Evolutionary conservation across 106 monocot species (phyloP).

Genomic region (Platanthera guangdongensis): DNA sequence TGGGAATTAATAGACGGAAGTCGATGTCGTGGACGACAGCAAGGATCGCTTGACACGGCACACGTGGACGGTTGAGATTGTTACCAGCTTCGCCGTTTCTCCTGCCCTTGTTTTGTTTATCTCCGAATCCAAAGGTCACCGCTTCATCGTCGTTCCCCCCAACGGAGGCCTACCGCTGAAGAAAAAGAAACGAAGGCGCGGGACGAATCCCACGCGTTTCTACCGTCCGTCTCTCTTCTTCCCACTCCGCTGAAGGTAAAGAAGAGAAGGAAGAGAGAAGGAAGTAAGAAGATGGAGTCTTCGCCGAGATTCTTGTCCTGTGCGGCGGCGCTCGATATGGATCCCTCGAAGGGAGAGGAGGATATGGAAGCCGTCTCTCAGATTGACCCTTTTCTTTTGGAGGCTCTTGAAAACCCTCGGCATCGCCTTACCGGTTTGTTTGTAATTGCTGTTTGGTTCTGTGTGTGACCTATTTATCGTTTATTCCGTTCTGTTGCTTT

Average conservation of each 20-base stretch:
- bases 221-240: not conserved
- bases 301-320: not conserved
- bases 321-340: not conserved
- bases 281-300: not conserved
- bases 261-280: not conserved
- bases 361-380: not conserved
- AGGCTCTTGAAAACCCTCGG: constrained; percentile 24
- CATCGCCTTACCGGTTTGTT: constrained; percentile 20
- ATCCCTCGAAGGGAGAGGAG: not conserved
- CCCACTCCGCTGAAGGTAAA: not conserved
- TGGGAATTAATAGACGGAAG: not conserved
- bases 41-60: not conserved
- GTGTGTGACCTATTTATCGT: not conserved
- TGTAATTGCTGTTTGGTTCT: not conserved
- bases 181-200: not conserved
- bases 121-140: not conserved
- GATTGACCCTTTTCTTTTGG: constrained; percentile 20
- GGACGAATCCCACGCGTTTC: not conserved
- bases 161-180: not conserved
- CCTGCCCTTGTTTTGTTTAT: not conserved
- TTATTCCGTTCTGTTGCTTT: not conserved
- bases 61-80: constrained; percentile 2
- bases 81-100: too few species aligned
- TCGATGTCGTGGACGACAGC: not conserved
- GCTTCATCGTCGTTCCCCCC: not conserved